These are phyloP conservation scores for Colletotrichum eremochloae DNA, from an alignment of 2,329 filamentous ascomycete genomes.

Conservation along the genomic window DNA sequence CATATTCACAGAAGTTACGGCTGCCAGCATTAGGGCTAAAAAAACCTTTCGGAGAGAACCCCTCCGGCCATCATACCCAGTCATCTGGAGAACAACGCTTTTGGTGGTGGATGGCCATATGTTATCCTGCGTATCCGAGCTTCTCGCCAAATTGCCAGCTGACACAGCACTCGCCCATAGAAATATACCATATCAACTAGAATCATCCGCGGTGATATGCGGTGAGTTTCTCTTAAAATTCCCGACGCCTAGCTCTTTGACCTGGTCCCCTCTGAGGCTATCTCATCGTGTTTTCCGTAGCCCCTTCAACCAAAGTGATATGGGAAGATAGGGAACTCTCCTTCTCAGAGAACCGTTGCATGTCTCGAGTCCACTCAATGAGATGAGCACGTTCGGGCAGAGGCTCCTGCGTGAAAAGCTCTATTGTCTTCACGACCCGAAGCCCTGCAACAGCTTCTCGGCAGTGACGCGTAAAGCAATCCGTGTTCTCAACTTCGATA, in stretches of 20 bases:
- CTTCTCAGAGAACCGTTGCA: background rate
- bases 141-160: no score
- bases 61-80: no score
- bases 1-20: no score
- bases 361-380: background rate
- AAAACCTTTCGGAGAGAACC: no score
- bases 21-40: no score
- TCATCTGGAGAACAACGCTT: no score
- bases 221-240: accelerated
- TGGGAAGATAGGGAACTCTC: no score
- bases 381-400: background rate
- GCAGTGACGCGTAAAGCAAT: background rate
- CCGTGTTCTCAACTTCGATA: background rate
- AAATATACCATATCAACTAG: no score
- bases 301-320: background rate
- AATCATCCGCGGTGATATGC: background rate
- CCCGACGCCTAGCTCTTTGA: background rate
- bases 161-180: no score
- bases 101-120: no score
- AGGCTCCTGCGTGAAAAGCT: background rate
- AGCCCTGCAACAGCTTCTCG: background rate
- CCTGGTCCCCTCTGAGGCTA: background rate
- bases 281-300: background rate
- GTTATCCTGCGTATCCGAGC: no score
- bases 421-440: background rate